These are phyloP conservation scores for Juglanconis juglandina DNA, from an alignment of 2,329 filamentous ascomycete species.

Conservation along the genomic window DNA sequence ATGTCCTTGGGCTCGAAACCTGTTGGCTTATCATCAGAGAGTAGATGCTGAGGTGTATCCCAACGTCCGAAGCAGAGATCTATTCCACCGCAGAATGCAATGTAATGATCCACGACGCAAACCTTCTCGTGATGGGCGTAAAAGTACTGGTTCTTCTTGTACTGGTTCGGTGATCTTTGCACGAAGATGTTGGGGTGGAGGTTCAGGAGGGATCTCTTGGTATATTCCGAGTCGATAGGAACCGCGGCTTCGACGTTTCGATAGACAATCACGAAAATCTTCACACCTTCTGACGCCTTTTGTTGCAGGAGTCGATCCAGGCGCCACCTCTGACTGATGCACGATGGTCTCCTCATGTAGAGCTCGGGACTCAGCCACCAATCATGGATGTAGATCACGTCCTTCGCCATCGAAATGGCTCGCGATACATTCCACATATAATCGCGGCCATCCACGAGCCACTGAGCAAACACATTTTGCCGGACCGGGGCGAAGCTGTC, in stretches of 20 bases:
- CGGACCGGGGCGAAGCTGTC: conserved; percentile 91
- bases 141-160: conserved; percentile 99
- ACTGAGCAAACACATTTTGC: conserved; percentile 83
- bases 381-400: conserved; percentile 98
- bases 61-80: conserved; percentile 96
- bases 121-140: conserved; percentile 99
- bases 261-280: conserved; percentile 97
- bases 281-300: conserved; percentile 92
- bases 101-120: conserved; percentile 92
- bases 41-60: conserved; percentile 90
- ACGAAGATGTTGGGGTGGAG: conserved; percentile 96
- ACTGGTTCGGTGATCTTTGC: conserved; percentile 92
- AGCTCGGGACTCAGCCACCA: conserved; percentile 98
- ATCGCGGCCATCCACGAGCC: conserved; percentile 93
- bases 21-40: conserved; percentile 90
- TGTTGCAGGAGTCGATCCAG: conserved; percentile 88
- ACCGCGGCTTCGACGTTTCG: conserved; percentile 96
- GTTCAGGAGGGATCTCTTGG: conserved; percentile 92
- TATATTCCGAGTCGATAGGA: conserved; percentile 97
- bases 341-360: conserved; percentile 88
- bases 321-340: conserved; percentile 97
- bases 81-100: conserved; percentile 92
- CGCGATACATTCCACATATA: conserved; percentile 99
- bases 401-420: conserved; percentile 93
- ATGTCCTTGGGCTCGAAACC: conserved; percentile 78